Base-by-base conservation (phyloP, 371 early-diverging fungal genomes). In the Batkoa obscura region DNA sequence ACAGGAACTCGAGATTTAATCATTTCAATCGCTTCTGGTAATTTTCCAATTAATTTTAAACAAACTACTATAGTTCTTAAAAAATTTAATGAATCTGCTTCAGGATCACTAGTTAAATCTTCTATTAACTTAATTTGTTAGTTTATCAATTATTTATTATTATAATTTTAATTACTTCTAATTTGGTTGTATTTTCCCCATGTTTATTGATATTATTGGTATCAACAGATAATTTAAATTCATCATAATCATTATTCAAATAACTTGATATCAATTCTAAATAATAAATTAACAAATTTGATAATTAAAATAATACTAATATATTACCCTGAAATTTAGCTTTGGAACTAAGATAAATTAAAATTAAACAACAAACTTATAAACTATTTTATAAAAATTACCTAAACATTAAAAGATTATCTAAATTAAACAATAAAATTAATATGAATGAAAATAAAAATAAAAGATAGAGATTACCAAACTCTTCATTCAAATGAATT, bases 61-160 rank as follows among this genome's bases (percentile, higher is more conserved):
- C 87, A 74, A 65, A 92, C 90, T 54, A 93, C 65, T 15, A 95
- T 69, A 53, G 82, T 76, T 62, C 84, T 81, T 57, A 93, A 85
- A 60, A 89, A 90, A n/a, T 80, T 79, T 62, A 78, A 85, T 5
- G 93, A 90, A 59, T 95, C 92, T 0, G 81, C 76, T 61, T 95
- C 96, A 0, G 91, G 90, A 58, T 87, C 78, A 37, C 72, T 73
- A 4, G 82, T 81, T 0, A 79, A 58, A 61, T 87, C 83, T 64
- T 86, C 87, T 1, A 56, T 83, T 78, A 69, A 59, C 35, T 81
- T 67, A 84, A 83, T 62, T 5, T 49, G 8, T 6, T 13, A 30
- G 6, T 50, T 30, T 35, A 41, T 8, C n/a, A 55, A 90, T 88
- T 0, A 84, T 83, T 66, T 95, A 23, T 23, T 23, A 23, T 23